These are phyloP conservation scores for Ophiobolus disseminans DNA, from an alignment of 2,329 filamentous ascomycete genomes.

Conservation along the genomic window DNA sequence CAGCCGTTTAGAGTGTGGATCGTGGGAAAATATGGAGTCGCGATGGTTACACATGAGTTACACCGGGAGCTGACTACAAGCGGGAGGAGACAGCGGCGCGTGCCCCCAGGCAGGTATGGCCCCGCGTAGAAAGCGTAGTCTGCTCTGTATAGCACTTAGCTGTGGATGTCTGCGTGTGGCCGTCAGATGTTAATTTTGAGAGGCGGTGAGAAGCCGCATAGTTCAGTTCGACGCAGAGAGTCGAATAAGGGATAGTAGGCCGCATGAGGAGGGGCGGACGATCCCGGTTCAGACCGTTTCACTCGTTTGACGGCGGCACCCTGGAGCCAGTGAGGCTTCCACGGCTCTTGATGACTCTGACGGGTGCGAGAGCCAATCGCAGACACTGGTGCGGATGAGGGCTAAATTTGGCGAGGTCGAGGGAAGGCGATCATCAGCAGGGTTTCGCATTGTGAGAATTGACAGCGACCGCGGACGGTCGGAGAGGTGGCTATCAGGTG, in stretches of 20 bases:
- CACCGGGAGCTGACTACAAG: background rate
- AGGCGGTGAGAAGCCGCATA: slow-evolving; percentile 4
- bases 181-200: background rate
- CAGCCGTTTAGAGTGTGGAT: slow-evolving; percentile 24
- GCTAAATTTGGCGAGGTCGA: slow-evolving; percentile 19
- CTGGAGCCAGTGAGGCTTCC: slow-evolving; percentile 1
- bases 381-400: slow-evolving; percentile 15
- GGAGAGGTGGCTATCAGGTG: slow-evolving; percentile 1
- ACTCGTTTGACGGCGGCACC: slow-evolving; percentile 10
- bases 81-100: background rate
- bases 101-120: background rate
- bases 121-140: background rate
- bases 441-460: slow-evolving; percentile 1
- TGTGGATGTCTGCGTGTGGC: background rate
- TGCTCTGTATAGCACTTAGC: background rate
- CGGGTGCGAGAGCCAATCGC: slow-evolving; percentile 7
- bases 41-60: slow-evolving; percentile 6
- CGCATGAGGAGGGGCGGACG: slow-evolving; percentile 23
- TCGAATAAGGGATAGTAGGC: slow-evolving; percentile 11
- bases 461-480: background rate
- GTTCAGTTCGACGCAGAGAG: background rate
- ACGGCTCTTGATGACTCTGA: slow-evolving; percentile 11
- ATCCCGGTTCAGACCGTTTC: slow-evolving; percentile 32
- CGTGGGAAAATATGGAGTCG: slow-evolving; percentile 11
- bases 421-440: slow-evolving; percentile 12